A percentile compares a stretch with the other conserved stretches of the same genome.
Conservation (phyloP, 176 grass and related monocot genomes). For the Alopecurus myosuroides region DNA sequence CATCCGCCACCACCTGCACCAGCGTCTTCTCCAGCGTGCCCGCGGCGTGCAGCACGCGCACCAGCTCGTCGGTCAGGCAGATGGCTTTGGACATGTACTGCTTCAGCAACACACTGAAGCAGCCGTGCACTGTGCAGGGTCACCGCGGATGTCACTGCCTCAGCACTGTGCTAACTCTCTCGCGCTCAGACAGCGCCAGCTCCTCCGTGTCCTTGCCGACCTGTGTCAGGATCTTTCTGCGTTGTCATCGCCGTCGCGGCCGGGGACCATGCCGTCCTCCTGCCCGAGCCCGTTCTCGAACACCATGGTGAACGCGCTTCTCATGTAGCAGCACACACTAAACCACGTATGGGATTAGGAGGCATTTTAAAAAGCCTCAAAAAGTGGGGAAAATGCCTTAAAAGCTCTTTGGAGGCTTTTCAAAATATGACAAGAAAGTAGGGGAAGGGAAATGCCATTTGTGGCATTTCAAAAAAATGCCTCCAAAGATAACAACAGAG, state of each 20-base stretch:
- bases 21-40: constrained; percentile 68
- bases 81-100: constrained; percentile 49
- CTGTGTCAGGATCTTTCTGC: constrained; percentile 43
- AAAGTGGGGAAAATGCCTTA: too few species aligned
- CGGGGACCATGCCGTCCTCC: constrained; percentile 37
- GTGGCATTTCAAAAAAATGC: too few species aligned
- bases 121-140: constrained; percentile 75
- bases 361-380: too few species aligned
- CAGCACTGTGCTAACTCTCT: constrained; percentile 65
- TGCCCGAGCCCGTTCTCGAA: constrained; percentile 60
- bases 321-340: constrained; percentile 68
- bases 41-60: constrained; percentile 71
- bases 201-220: constrained; percentile 62
- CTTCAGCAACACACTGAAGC: constrained; percentile 83
- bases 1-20: constrained; percentile 49
- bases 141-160: constrained; percentile 54
- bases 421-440: too few species aligned
- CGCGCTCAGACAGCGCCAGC: constrained; percentile 52
- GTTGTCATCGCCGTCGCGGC: constrained; percentile 18
- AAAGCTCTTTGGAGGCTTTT: too few species aligned
- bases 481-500: too few species aligned
- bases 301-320: constrained; percentile 76
- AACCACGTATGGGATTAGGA: too few species aligned
- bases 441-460: too few species aligned
- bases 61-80: constrained; percentile 69